A percentile compares a stretch with the other conserved stretches of the same genome.
Evolutionary conservation across 129 eudicot genomes (phyloP).

Genomic region (Lactuca saligna): DNA sequence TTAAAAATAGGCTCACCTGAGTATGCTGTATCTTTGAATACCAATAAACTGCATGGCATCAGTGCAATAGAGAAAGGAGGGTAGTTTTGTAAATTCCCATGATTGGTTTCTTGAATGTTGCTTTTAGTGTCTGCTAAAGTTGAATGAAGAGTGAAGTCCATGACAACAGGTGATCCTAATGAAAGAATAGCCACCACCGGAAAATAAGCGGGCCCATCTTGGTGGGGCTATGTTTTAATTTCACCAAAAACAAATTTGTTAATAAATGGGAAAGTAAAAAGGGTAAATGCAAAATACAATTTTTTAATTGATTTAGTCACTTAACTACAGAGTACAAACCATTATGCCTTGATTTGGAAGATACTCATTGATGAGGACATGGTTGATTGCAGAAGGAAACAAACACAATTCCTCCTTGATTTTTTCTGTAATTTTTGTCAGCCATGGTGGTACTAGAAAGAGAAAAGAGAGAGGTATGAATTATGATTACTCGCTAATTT

Average conservation of each 20-base stretch:
- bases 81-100: conserved; percentile 26
- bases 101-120: conserved; percentile 21
- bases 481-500: not conserved
- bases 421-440: conserved; percentile 59
- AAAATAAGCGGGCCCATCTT: conserved; percentile 95
- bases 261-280: not conserved
- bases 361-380: conserved; percentile 96
- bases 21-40: conserved; percentile 83
- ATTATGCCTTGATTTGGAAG: conserved; percentile 95
- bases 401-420: conserved; percentile 52
- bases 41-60: conserved; percentile 85
- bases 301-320: too few species aligned
- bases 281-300: too few species aligned
- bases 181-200: conserved; percentile 96
- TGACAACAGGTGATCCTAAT: conserved; percentile 84
- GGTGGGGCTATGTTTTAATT: conserved; percentile 72
- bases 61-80: conserved; percentile 66
- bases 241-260: conserved; percentile 7
- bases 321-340: conserved; percentile 39
- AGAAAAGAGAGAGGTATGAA: conserved; percentile 8
- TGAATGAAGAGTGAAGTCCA: conserved; percentile 85
- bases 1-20: conserved; percentile 47
- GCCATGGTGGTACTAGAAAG: conserved; percentile 91
- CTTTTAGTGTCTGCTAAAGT: conserved; percentile 27
- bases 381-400: conserved; percentile 87